Evolutionary conservation across 2,329 filamentous ascomycete genomes (phyloP).

Genomic region (Ceratocystis smalleyi): DNA sequence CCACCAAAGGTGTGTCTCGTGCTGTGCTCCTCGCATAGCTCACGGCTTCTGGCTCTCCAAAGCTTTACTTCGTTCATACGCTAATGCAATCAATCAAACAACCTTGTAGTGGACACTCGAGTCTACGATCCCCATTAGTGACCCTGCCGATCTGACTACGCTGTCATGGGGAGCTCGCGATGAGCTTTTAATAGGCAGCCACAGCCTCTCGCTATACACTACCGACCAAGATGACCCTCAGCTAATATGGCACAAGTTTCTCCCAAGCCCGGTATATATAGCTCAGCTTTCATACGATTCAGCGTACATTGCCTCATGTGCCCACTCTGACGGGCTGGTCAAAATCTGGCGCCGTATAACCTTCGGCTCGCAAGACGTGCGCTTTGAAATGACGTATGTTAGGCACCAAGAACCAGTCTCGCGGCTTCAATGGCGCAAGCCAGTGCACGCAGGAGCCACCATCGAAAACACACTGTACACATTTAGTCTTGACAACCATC

Average conservation of each 20-base stretch:
- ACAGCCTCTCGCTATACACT: conserved; percentile 52
- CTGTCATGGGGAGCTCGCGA: conserved; percentile 80
- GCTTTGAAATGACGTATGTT: conserved; percentile 83
- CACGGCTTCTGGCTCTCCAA: neutral
- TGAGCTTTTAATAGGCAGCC: conserved; percentile 68
- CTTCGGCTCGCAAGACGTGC: conserved; percentile 66
- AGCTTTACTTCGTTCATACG: neutral
- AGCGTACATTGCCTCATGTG: conserved; percentile 68
- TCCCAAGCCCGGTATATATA: conserved; percentile 59
- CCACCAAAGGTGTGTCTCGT: conserved; percentile 1
- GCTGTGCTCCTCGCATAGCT: neutral
- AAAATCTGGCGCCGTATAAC: conserved; percentile 86
- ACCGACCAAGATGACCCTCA: conserved; percentile 33
- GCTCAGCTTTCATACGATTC: conserved; percentile 77
- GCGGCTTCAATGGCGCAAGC: conserved; percentile 69
- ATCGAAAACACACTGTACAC: conserved; percentile 84
- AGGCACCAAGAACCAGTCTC: conserved; percentile 72
- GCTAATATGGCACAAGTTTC: conserved; percentile 55
- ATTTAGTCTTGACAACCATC: conserved; percentile 60
- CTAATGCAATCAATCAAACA: neutral
- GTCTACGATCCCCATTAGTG: conserved; percentile 37
- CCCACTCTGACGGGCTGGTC: conserved; percentile 62
- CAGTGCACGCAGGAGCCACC: conserved; percentile 59
- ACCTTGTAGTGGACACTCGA: conserved; percentile 45
- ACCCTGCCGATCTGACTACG: conserved; percentile 24